A percentile compares a stretch with the other conserved stretches of the same genome.
Evolutionary conservation across 148 eudicot species (phyloP).

Genomic region (Fagopyrum tataricum): DNA sequence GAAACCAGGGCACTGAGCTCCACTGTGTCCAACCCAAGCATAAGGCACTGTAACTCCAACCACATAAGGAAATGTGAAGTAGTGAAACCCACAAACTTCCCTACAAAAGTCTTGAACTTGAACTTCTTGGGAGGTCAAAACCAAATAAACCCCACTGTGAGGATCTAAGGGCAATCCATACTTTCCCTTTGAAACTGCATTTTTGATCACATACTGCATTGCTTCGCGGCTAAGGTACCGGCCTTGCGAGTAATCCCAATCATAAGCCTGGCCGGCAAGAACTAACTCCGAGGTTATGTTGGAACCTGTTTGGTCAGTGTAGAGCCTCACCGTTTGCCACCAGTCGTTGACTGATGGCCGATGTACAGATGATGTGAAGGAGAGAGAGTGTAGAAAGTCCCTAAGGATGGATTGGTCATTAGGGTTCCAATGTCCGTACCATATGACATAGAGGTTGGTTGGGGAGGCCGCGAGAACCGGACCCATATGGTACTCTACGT

Average conservation of each 20-base stretch:
- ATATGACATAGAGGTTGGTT: constrained; percentile 56
- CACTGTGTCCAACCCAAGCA: constrained; percentile 97
- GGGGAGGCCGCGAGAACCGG: constrained; percentile 75
- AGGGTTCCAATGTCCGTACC: constrained; percentile 74
- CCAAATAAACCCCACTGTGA: constrained; percentile 58
- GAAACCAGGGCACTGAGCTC: constrained; percentile 57
- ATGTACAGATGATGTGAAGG: constrained; percentile 36
- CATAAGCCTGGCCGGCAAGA: constrained; percentile 59
- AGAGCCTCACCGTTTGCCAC: constrained; percentile 81
- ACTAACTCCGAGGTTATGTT: constrained; percentile 53
- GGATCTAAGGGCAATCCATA: constrained; percentile 64
- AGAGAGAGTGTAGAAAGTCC: constrained; percentile 66
- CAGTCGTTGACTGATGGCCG: constrained; percentile 64
- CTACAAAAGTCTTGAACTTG: constrained; percentile 74
- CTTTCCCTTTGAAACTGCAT: constrained; percentile 55
- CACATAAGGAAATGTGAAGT: constrained; percentile 80
- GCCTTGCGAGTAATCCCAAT: constrained; percentile 83
- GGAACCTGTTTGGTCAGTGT: constrained; percentile 81
- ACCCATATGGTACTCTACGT: constrained; percentile 83
- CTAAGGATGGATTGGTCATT: constrained; percentile 71
- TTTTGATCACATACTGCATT: constrained; percentile 64
- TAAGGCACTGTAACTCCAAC: constrained; percentile 83
- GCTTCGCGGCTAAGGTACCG: constrained; percentile 63
- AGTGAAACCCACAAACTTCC: constrained; percentile 84
- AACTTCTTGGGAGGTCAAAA: constrained; percentile 72